Percentiles rank a stretch among this genome's conserved stretches.
Evolutionary conservation across 164 flowering plant species (phyloP).

Genomic region (Annona cherimola): DNA sequence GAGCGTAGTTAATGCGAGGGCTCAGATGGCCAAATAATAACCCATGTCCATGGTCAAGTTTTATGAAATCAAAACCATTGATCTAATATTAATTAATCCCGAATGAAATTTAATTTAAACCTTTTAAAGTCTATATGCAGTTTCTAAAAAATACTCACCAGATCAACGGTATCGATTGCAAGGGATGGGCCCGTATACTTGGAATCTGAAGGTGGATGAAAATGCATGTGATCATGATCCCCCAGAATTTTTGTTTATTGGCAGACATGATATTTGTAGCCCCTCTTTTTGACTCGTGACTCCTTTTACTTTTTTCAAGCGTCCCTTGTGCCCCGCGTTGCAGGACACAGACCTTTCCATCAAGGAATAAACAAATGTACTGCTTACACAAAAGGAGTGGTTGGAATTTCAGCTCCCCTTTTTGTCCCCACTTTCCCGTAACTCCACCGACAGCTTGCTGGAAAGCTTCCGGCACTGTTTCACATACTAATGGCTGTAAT

Average conservation of each 20-base stretch:
- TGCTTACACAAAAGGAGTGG: neutral
- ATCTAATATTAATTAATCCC: too few species aligned
- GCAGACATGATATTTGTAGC: neutral
- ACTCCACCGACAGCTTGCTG: slow-evolving; percentile 31
- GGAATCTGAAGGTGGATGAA: neutral
- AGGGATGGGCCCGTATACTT: too few species aligned
- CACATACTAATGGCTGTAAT: neutral
- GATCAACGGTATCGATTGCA: neutral
- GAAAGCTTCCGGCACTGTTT: slow-evolving; percentile 28
- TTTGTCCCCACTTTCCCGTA: slow-evolving; percentile 20
- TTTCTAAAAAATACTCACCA: neutral
- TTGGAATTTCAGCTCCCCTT: neutral
- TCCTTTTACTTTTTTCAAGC: neutral
- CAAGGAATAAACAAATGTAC: neutral
- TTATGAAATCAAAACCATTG: too few species aligned
- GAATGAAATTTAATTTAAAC: too few species aligned
- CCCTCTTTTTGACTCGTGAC: neutral
- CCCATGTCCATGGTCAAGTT: too few species aligned
- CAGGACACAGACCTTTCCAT: neutral
- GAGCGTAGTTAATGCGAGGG: too few species aligned
- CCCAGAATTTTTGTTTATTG: neutral
- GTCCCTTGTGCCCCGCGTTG: neutral
- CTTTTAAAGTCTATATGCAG: too few species aligned
- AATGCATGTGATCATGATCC: neutral
- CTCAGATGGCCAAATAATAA: too few species aligned